These are phyloP conservation scores for Paramyrothecium roridum DNA, from an alignment of 2,329 filamentous ascomycete species.

Conservation along the genomic window DNA sequence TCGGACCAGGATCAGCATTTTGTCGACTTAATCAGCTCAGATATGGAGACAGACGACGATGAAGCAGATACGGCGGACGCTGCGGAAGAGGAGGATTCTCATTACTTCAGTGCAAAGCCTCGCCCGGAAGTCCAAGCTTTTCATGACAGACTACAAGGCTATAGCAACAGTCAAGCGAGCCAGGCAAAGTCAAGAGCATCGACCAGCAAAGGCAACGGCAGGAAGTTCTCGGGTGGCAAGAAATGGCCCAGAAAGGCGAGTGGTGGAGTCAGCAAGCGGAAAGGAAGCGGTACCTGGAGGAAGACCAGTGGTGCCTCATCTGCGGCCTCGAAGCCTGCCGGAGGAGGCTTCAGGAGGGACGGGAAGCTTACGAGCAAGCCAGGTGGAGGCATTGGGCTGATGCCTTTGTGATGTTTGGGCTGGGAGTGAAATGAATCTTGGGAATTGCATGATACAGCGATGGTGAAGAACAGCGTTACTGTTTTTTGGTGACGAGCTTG, in stretches of 20 bases:
- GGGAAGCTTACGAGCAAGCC: constrained; percentile 29
- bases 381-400: constrained; percentile 31
- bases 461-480: no score
- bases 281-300: constrained; percentile 19
- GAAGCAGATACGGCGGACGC: constrained; percentile 30
- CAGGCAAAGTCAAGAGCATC: constrained; percentile 19
- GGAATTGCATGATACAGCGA: not conserved
- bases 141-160: constrained; percentile 25
- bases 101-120: constrained; percentile 38
- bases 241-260: constrained; percentile 23
- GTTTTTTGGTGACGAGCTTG: not conserved
- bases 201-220: constrained; percentile 20
- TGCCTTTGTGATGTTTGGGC: constrained; percentile 29
- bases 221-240: constrained; percentile 22
- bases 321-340: constrained; percentile 14
- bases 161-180: constrained; percentile 19
- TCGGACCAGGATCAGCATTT: constrained; percentile 32
- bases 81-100: constrained; percentile 36
- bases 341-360: constrained; percentile 18
- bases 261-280: constrained; percentile 26
- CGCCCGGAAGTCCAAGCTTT: constrained; percentile 29
- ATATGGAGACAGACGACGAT: constrained; percentile 33
- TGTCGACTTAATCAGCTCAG: constrained; percentile 54
- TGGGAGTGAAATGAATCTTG: not conserved
- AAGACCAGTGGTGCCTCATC: constrained; percentile 26